Conservation (phyloP, 1,284 basidiomycete genomes). For the Papiliotrema fonsecae region DNA sequence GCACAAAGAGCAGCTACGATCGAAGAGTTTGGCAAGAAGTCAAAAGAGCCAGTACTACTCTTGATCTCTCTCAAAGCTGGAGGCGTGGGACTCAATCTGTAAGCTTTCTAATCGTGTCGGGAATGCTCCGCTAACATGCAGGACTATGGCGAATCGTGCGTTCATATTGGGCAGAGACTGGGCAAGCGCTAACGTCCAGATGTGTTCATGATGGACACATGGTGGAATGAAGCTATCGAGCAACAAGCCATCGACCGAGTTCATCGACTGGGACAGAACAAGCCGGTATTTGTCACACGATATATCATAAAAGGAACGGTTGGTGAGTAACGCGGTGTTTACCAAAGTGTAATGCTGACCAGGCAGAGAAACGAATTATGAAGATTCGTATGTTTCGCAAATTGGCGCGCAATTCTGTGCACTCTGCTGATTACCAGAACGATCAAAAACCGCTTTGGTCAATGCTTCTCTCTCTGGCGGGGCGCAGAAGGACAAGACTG, state of each 20-base stretch:
- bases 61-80: constrained; percentile 90
- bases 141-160: constrained; percentile 16
- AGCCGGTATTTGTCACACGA: constrained; percentile 77
- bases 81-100: constrained; percentile 79
- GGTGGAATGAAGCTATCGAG: constrained; percentile 90
- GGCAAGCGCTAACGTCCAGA: constrained; percentile 55
- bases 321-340: constrained; percentile 51
- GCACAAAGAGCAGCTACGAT: constrained; percentile 74
- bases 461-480: constrained; percentile 45
- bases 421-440: constrained; percentile 21
- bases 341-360: not conserved
- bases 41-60: constrained; percentile 67
- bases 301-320: constrained; percentile 64
- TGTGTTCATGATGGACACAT: constrained; percentile 95
- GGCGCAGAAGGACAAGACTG: constrained; percentile 31
- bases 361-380: constrained; percentile 49
- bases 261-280: constrained; percentile 40
- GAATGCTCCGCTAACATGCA: not conserved
- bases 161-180: not conserved
- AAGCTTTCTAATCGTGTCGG: constrained; percentile 23
- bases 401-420: not conserved
- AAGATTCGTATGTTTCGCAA: constrained; percentile 58
- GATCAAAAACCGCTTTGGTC: constrained; percentile 46
- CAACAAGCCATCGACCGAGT: constrained; percentile 70
- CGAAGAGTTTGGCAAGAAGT: constrained; percentile 64